phyloP scores from a whole-genome alignment of 2,329 filamentous ascomycete species.

The Epichloe aotearoae region DNA sequence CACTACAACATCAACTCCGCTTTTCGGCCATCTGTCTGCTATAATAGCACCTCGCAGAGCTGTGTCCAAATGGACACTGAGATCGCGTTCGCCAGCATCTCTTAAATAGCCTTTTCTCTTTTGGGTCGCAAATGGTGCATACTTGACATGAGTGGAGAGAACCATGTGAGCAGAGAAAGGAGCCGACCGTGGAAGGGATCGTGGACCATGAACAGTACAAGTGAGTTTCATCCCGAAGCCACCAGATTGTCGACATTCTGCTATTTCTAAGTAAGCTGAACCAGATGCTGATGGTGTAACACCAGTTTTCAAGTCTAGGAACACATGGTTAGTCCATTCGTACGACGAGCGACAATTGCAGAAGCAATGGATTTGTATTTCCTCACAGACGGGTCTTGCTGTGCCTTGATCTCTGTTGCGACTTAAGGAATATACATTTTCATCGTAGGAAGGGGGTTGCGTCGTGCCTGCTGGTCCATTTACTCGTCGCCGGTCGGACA shows the following conservation, averaged over 20 bases:
- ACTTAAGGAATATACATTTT: conserved; percentile 37
- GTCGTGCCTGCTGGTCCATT: conserved; percentile 78
- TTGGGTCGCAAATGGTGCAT: conserved; percentile 82
- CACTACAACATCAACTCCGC: conserved; percentile 86
- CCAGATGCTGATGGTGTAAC: conserved; percentile 88
- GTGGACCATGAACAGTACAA: conserved; percentile 86
- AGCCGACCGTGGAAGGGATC: conserved; percentile 77
- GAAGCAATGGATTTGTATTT: not conserved
- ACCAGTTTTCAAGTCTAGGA: conserved; percentile 72
- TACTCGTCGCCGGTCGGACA: conserved; percentile 78
- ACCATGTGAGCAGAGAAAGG: conserved; percentile 89
- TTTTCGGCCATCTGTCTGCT: conserved; percentile 96
- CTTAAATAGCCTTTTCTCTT: conserved; percentile 74
- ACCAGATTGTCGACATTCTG: conserved; percentile 31
- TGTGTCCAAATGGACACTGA: conserved; percentile 83
- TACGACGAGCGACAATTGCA: not conserved
- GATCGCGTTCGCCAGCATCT: conserved; percentile 74
- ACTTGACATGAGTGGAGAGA: conserved; percentile 88
- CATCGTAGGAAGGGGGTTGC: conserved; percentile 60
- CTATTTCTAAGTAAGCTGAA: conserved; percentile 71
- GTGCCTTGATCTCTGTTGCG: conserved; percentile 43
- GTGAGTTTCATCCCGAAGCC: conserved; percentile 73
- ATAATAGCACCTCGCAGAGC: conserved; percentile 82
- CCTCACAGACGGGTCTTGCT: conserved; percentile 46
- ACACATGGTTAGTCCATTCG: not conserved